Evolutionary conservation across 192 early-diverging fungal genomes (phyloP), one percentile per base, ranked within the genome.

Genomic region (Thoreauomyces humboldtii): DNA sequence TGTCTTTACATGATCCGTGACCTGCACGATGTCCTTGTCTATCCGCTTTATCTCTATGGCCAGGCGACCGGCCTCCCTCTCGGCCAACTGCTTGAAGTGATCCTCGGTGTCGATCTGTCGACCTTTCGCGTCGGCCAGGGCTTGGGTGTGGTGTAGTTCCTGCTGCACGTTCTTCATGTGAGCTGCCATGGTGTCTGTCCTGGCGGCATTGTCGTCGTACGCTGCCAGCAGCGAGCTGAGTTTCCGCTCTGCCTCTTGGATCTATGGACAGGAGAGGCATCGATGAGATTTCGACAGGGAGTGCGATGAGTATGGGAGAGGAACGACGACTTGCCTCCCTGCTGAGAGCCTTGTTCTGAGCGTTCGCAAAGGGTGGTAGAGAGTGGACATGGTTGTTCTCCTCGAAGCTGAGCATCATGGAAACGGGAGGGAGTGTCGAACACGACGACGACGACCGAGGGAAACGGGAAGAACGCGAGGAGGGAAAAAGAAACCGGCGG

Each of bases 141-240:
- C 77, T 75, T 82, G 81, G 1, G 80, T 82, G 41, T 85, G 83
- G 41, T 37, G 54, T 1, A 81, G 48, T 46, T 85, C 80, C 50
- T 80, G 77, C 62, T 77, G 73, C 21, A 85, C 76, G 57, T 85
- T 85, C 61, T 82, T 82, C 65, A 81, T 75, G 63, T 85, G 83
- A 15, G 64, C 55, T 15, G 41, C 21, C 67, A 85, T 82, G 32
- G 80, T 67, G 28, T 77, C 72, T 2, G 75, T 45, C 29, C 83
- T 48, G n/a, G 68, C 21, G n/a, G 55, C 43, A 64, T 81, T 82
- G 58, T 85, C 83, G 60, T 85, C 83, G 34, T 75, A 65, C 7
- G 63, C 31, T 27, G 81, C 69, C 21, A 71, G 46, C 19, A 82
- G 57, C 3, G 51, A 47, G 32, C 38, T 73, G 1, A 82, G 48